These are phyloP conservation scores for Gossypium anomalum DNA, from an alignment of 345 rosid genomes.

Conservation along the genomic window DNA sequence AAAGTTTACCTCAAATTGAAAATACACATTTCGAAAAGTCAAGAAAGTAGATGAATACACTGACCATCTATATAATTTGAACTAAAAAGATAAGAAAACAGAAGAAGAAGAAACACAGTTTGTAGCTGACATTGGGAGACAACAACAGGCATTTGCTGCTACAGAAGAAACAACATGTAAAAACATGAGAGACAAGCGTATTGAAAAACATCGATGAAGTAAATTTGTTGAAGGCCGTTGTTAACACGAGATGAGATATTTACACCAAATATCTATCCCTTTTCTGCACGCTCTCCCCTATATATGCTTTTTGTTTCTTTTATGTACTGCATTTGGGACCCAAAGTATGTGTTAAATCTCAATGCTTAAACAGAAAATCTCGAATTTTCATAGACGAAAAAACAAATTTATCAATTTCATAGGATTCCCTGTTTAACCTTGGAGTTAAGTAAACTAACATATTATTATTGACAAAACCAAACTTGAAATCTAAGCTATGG, in stretches of 20 bases:
- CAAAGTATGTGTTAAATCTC: not conserved
- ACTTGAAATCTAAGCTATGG: not conserved
- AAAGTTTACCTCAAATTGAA: too few relatives aligned
- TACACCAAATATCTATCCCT: not conserved
- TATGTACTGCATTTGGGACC: conserved; percentile 7
- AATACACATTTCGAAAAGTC: too few relatives aligned
- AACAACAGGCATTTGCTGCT: conserved; percentile 1
- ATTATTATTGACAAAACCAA: not conserved
- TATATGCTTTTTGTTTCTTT: not conserved
- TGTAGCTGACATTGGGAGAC: conserved; percentile 4
- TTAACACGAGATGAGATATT: not conserved
- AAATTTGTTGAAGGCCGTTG: too few relatives aligned
- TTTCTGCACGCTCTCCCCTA: not conserved
- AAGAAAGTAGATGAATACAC: too few relatives aligned
- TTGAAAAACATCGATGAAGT: not conserved
- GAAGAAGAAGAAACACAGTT: not conserved
- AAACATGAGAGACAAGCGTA: not conserved
- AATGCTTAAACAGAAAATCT: too few relatives aligned
- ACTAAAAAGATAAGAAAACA: not conserved
- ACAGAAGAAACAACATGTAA: not conserved
- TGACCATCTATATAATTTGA: not conserved
- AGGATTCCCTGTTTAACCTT: not conserved
- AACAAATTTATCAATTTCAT: not conserved
- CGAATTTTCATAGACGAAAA: too few relatives aligned
- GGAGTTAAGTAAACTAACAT: not conserved